Conservation (phyloP, 371 early-diverging fungal species). For the Saksenaea oblongispora region DNA sequence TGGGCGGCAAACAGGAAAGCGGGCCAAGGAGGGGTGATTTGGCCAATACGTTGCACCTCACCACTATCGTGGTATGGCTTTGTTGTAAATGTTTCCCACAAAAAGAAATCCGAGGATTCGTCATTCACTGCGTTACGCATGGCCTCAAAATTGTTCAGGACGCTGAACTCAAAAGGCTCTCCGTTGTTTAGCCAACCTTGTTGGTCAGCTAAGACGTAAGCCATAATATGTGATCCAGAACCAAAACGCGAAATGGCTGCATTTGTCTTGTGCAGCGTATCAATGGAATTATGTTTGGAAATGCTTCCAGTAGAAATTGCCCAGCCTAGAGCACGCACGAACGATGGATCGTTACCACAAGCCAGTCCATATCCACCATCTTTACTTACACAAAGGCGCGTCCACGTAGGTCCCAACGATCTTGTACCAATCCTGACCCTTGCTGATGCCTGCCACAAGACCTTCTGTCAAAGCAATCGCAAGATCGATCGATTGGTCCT, state of each 20-base stretch:
- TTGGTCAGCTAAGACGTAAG: slow-evolving; percentile 73
- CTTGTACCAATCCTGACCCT: slow-evolving; percentile 60
- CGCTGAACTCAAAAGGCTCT: slow-evolving; percentile 58
- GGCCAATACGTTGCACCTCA: slow-evolving; percentile 71
- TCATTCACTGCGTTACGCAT: slow-evolving; percentile 74
- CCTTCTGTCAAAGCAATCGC: slow-evolving; percentile 89
- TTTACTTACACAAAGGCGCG: slow-evolving; percentile 68
- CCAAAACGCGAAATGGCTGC: slow-evolving; percentile 80
- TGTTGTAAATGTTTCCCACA: slow-evolving; percentile 89
- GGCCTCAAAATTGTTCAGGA: slow-evolving; percentile 69
- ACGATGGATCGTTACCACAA: too few relatives aligned
- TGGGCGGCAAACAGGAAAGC: slow-evolving; percentile 82
- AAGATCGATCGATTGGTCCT: slow-evolving; percentile 70
- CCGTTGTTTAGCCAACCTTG: slow-evolving; percentile 64
- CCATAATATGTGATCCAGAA: slow-evolving; percentile 86
- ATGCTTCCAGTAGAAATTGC: slow-evolving; percentile 63
- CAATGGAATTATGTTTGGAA: slow-evolving; percentile 52
- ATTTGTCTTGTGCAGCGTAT: slow-evolving; percentile 59
- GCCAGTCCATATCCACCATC: too few relatives aligned
- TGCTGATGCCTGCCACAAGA: slow-evolving; percentile 71
- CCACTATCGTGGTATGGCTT: slow-evolving; percentile 78
- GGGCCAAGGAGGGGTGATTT: slow-evolving; percentile 88
- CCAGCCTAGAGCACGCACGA: slow-evolving; percentile 61
- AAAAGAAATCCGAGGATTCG: slow-evolving; percentile 70
- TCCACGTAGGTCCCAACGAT: slow-evolving; percentile 80